Conservation (phyloP, 768 basidiomycete species). For the Phylloporus sp. region DNA sequence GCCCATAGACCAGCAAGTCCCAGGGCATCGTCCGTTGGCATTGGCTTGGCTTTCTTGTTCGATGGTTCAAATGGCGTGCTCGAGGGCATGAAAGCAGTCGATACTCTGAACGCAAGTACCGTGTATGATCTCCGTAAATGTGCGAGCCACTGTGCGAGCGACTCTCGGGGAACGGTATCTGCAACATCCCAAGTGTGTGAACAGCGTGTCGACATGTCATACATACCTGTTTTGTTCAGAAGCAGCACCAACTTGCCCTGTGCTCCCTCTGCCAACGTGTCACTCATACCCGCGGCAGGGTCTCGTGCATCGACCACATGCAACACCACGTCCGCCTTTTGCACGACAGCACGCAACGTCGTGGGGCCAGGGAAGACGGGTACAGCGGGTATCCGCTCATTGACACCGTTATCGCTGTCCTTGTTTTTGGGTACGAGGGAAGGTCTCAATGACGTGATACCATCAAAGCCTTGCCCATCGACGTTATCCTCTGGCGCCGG, state of each 20-base stretch:
- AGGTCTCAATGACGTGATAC: constrained; percentile 26
- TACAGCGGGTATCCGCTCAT: constrained; percentile 12
- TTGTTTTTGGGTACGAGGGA: constrained; percentile 1
- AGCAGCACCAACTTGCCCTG: constrained; percentile 55
- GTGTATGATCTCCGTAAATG: constrained; percentile 56
- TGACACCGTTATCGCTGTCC: not conserved
- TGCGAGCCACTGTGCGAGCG: constrained; percentile 62
- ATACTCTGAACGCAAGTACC: constrained; percentile 68
- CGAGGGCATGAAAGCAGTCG: constrained; percentile 58
- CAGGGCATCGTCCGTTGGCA: constrained; percentile 48
- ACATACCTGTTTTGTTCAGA: constrained; percentile 83
- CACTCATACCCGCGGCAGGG: constrained; percentile 69
- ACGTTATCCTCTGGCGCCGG: constrained; percentile 26
- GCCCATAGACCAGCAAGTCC: constrained; percentile 52
- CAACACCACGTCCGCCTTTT: constrained; percentile 72
- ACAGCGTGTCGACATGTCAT: not conserved
- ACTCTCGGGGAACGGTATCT: constrained; percentile 81
- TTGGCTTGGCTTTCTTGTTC: constrained; percentile 46
- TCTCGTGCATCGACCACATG: constrained; percentile 84
- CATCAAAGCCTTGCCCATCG: constrained; percentile 35
- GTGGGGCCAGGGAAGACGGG: constrained; percentile 26
- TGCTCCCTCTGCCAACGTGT: constrained; percentile 43
- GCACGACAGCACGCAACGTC: constrained; percentile 45
- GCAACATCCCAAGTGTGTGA: constrained; percentile 2
- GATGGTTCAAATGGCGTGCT: constrained; percentile 19